Base-by-base conservation (phyloP, 2,329 filamentous ascomycete species). In the Aspergillus aculeatinus region DNA sequence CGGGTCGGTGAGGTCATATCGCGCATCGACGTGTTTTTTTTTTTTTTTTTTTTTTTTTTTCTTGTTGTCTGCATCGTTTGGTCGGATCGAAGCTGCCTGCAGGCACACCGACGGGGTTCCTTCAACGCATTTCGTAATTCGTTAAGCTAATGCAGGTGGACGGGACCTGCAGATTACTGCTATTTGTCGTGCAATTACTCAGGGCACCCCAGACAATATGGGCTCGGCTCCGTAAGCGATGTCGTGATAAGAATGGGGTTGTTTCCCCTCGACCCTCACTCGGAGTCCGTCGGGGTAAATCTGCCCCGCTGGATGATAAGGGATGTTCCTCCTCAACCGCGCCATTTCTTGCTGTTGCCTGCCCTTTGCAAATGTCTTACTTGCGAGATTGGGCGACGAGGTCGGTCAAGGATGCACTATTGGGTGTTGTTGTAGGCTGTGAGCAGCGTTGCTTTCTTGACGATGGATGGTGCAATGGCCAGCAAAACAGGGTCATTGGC, bases 161-260 rank as follows among this genome's bases (percentile, higher is more conserved):
- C 23, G 27, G 53, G 9, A 31, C 42, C 42, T 55, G 53, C 27
- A 29, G 42, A 55, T 33, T 21, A 5, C 19, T 29, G 23, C 48
- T 27, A 55, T 55, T 35, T 16, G 53, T 47, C 21, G 11, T 33
- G n/a, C 9, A 19, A 25, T n/a, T 23, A 25, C 42, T 31, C 21
- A 48, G 27, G 14, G 42, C 53, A 48, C 42, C 53, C 42, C 52
- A 10, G 52, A 55, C 23, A 31, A 10, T 23, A 27, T 48, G 42
- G 52, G 9, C 33, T 55, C 27, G 53, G 42, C 53, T 42, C 39
- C 4, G 39, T 42, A 42, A 42, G 39, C 39, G 16, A n/a, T 55
- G 53, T 48, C 44, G 53, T 55, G 53, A 55, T 55, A 55, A 55
- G n/a, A 16, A 55, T 48, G 53, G 42, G 39, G 27, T 55, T 31